Percentiles rank a stretch among this genome's conserved stretches.
Evolutionary conservation across 2,329 filamentous ascomycete genomes (phyloP).

Genomic region (Aureobasidium sp.): DNA sequence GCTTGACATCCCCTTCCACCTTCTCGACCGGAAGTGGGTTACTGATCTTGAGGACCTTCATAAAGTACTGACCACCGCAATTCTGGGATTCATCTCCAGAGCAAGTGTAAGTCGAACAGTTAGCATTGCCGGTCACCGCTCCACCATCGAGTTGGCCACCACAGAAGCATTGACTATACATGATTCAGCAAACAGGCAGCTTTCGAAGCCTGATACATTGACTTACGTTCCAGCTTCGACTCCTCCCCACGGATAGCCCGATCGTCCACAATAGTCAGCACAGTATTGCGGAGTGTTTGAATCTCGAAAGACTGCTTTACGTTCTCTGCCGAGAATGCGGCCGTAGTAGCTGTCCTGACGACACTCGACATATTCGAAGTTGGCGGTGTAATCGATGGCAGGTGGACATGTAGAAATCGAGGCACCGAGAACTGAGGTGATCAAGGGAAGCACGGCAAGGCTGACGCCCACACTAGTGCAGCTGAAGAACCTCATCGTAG

Average conservation of each 20-base stretch:
- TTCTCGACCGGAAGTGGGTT: conserved; percentile 1
- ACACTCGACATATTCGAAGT: background rate
- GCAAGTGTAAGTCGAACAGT: conserved; percentile 3
- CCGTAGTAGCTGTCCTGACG: conserved; percentile 9
- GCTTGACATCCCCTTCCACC: conserved; percentile 9
- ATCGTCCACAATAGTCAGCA: conserved; percentile 6
- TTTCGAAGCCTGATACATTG: background rate
- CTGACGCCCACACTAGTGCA: background rate
- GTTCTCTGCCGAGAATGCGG: conserved; percentile 2
- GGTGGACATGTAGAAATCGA: background rate
- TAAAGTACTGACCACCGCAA: conserved; percentile 1
- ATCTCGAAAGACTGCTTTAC: conserved; percentile 2
- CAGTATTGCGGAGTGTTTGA: conserved; percentile 7
- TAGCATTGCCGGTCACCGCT: background rate
- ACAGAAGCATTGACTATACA: background rate
- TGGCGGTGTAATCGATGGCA: background rate
- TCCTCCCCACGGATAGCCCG: conserved; percentile 5
- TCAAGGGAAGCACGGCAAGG: background rate
- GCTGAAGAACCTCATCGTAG: background rate
- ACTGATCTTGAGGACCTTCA: background rate
- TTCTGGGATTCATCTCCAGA: conserved; percentile 3
- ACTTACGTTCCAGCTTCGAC: background rate
- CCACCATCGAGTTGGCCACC: background rate
- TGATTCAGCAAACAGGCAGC: background rate
- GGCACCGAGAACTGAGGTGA: background rate